Conservation (phyloP, 2,329 filamentous ascomycete genomes). For the Cladobotryum protrusum region DNA sequence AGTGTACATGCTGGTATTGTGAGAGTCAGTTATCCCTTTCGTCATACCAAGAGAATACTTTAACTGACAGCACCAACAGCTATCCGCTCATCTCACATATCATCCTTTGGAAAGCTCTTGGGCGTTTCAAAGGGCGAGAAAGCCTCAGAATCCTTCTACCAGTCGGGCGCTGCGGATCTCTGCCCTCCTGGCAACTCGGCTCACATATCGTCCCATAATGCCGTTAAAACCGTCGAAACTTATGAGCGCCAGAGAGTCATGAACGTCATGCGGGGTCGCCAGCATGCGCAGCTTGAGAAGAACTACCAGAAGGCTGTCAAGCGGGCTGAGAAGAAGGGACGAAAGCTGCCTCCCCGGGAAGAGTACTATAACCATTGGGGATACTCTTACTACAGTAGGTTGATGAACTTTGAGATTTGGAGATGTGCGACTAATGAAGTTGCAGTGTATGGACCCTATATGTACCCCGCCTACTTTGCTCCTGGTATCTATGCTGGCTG, state of each 20-base stretch:
- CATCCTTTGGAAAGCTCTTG: constrained; percentile 19
- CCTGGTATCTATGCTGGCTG: constrained; percentile 41
- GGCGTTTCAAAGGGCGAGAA: constrained; percentile 23
- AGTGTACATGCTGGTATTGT: constrained; percentile 82
- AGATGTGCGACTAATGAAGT: not conserved
- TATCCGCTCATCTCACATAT: constrained; percentile 10
- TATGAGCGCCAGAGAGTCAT: constrained; percentile 8
- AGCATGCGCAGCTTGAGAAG: constrained; percentile 37
- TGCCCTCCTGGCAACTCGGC: constrained; percentile 53
- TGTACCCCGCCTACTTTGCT: constrained; percentile 37
- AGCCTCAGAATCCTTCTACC: constrained; percentile 32
- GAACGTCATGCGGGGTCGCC: constrained; percentile 11
- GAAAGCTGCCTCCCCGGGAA: constrained; percentile 40
- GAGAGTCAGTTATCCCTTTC: constrained; percentile 49
- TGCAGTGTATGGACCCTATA: constrained; percentile 40
- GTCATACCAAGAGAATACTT: constrained; percentile 37
- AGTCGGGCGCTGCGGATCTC: constrained; percentile 40
- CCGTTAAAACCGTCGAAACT: constrained; percentile 36
- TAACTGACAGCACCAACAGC: not conserved
- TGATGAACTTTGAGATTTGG: no score
- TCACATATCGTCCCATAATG: constrained; percentile 70
- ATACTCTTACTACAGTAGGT: constrained; percentile 37
- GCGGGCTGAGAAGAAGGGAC: constrained; percentile 44
- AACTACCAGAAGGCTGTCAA: constrained; percentile 51
- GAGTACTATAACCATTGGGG: constrained; percentile 51